A percentile compares a stretch with the other conserved stretches of the same genome.
These are phyloP conservation scores for Quercus wislizeni DNA, from an alignment of 306 rosid genomes.

Conservation along the genomic window DNA sequence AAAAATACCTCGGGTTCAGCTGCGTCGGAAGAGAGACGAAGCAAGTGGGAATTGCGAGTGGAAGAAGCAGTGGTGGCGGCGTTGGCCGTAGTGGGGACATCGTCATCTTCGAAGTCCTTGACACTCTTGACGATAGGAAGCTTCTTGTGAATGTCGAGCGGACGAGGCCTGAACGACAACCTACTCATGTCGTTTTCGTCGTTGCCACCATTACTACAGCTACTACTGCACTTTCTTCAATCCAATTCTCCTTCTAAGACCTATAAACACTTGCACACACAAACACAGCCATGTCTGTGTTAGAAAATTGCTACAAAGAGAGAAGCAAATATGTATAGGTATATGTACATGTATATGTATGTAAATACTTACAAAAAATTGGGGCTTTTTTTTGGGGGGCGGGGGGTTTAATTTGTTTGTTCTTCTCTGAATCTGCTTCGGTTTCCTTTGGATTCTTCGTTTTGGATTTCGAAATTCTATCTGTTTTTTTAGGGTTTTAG, in stretches of 20 bases:
- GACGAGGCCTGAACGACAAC: slow-evolving; percentile 59
- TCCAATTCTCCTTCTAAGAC: neutral
- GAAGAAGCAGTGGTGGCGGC: slow-evolving; percentile 26
- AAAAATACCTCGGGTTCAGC: slow-evolving; percentile 12
- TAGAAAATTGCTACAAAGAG: too few relatives aligned
- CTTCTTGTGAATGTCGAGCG: slow-evolving; percentile 61
- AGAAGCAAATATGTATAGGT: too few relatives aligned
- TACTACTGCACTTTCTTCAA: neutral
- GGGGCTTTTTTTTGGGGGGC: too few relatives aligned
- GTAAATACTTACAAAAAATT: too few relatives aligned
- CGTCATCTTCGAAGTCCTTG: slow-evolving; percentile 63
- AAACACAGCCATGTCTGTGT: neutral
- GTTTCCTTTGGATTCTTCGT: too few relatives aligned
- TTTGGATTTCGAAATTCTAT: too few relatives aligned
- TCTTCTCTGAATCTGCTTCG: too few relatives aligned
- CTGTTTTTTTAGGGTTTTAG: too few relatives aligned
- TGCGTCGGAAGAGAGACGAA: slow-evolving; percentile 29
- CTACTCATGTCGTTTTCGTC: slow-evolving; percentile 41
- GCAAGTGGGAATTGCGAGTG: slow-evolving; percentile 45
- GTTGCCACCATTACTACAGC: neutral
- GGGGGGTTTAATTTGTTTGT: too few relatives aligned
- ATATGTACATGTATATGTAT: too few relatives aligned
- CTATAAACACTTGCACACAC: neutral
- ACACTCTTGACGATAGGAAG: slow-evolving; percentile 52
- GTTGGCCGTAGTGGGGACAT: slow-evolving; percentile 30